A percentile compares a stretch with the other conserved stretches of the same genome.
These are phyloP conservation scores for Colletotrichum cordylinicola DNA, from an alignment of 2,329 filamentous ascomycete genomes.

Conservation along the genomic window DNA sequence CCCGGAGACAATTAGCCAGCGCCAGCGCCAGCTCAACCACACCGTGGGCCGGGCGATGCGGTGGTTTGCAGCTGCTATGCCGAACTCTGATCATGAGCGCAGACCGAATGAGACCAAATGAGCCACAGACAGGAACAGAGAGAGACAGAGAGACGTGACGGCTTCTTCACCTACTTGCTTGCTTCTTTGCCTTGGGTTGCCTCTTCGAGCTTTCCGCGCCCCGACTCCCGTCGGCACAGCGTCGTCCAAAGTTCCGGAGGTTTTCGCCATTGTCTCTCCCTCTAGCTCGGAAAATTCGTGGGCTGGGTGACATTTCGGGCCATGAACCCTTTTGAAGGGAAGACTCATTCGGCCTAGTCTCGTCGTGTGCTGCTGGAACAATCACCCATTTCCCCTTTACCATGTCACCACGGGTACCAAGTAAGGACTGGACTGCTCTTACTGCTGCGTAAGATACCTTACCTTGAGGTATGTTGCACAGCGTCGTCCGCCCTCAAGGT, in stretches of 20 bases:
- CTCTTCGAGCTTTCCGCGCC: background rate
- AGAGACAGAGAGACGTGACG: background rate
- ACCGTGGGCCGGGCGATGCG: background rate
- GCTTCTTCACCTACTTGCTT: background rate
- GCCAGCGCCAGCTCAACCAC: background rate
- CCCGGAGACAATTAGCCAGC: constrained; percentile 2
- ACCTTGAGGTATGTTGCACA: background rate
- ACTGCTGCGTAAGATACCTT: background rate
- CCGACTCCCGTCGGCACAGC: background rate
- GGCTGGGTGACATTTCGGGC: constrained; percentile 9
- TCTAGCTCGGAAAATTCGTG: background rate
- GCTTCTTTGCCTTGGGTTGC: background rate
- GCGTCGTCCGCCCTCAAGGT: constrained; percentile 2
- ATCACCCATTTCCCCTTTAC: constrained; percentile 5
- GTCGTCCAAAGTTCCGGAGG: background rate
- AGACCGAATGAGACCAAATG: background rate
- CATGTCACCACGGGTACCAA: background rate
- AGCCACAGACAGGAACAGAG: background rate
- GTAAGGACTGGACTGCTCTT: background rate
- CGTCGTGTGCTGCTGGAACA: background rate
- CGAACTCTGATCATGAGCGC: background rate
- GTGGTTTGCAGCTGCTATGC: background rate
- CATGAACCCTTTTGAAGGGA: background rate
- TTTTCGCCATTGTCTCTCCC: background rate
- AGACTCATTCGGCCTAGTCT: constrained; percentile 1